These are phyloP conservation scores for Trypanosoma grayi DNA, from an alignment of 208 protist genomes.

Conservation along the genomic window DNA sequence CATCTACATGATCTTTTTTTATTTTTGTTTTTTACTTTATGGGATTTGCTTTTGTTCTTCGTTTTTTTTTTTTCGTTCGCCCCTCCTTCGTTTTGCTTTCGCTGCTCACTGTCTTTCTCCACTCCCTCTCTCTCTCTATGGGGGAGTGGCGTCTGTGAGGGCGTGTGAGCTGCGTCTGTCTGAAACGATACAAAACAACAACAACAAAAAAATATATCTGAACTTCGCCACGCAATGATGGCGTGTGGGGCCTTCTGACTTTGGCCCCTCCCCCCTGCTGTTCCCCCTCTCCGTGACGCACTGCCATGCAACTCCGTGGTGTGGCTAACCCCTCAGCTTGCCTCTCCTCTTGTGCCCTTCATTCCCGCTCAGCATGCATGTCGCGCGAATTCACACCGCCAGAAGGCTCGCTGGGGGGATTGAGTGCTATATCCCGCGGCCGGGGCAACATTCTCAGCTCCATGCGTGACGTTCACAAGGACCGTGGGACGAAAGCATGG, in stretches of 20 bases:
- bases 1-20: not conserved
- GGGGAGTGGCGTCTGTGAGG: not conserved
- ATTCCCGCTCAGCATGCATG: not conserved
- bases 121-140: not conserved
- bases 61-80: constrained; percentile 7
- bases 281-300: too few species aligned
- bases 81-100: not conserved
- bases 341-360: constrained; percentile 1
- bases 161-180: not conserved
- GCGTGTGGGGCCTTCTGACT: too few species aligned
- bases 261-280: too few species aligned
- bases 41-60: not conserved
- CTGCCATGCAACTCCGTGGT: too few species aligned
- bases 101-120: constrained; percentile 13
- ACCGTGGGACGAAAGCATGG: constrained; percentile 41
- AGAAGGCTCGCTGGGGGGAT: not conserved
- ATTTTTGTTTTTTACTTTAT: not conserved
- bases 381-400: not conserved
- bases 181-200: not conserved
- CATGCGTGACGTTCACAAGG: not conserved
- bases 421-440: not conserved
- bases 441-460: constrained; percentile 1
- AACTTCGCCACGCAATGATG: too few species aligned
- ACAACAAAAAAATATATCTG: not conserved
- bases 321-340: constrained; percentile 4